Evolutionary conservation across 1,284 basidiomycete species (phyloP), one percentile per base, ranked within the genome.

Genomic region (Moniliella sp.): DNA sequence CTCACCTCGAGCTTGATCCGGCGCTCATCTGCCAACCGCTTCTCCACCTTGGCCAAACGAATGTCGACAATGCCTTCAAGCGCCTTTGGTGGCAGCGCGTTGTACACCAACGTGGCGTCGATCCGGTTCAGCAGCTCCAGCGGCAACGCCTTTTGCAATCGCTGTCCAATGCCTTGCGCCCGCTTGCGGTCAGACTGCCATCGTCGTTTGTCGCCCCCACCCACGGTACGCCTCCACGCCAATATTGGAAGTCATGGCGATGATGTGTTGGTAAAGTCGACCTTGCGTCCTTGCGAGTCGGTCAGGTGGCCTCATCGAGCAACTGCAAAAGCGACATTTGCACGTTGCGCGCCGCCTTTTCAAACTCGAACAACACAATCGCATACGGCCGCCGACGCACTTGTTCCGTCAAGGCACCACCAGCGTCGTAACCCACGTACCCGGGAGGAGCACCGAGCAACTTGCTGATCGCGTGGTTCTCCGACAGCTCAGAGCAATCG

Each of bases 161-260:
- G 76, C 69, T 36, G 71, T 69, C 14, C 86, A 64, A 93, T 80
- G 39, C 73, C 67, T 3, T 68, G 57, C 32, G 69, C 9, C 80
- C 75, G 30, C 66, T 63, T 1, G 66, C 54, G 0, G 73, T 77
- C 12, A 88, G 70, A 2, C 70, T 57, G 1, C 82, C 83, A 27
- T 36, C 36, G 4, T 57, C 58, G 32, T 73, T 69, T 18, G 70
- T 75, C 1, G 80, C 70, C 0, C 70, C 69, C 69, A 62, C 42
- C 76, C 70, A 7, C 75, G 75, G 12, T 91, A 71, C 32, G 82
- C 76, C 53, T 79, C 71, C 31, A 71, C 73, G 3, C 75, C 64
- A 18, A 93, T 69, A 60, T 94, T 94, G 33, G 79, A 83, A 3
- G 84, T 93, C 69, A 91, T 76, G 60, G 86, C 78, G 47, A 86